phyloP scores from a whole-genome alignment of 148 eudicot species.

The Chenopodium suecicum region DNA sequence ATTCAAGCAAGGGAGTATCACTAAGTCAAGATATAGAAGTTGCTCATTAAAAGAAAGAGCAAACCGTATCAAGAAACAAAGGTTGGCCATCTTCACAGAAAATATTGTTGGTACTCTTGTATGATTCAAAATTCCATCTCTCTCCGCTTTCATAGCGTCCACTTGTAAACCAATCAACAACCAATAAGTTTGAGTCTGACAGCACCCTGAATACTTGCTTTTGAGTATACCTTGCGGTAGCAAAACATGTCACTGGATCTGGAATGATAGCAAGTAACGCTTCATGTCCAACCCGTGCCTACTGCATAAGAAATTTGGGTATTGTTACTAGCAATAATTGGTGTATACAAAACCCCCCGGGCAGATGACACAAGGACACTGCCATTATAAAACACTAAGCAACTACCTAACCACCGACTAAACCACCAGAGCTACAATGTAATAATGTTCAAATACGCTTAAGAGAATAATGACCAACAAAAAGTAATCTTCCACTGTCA shows the following conservation, averaged over 20 bases:
- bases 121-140: slow-evolving; percentile 83
- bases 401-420: not conserved
- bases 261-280: slow-evolving; percentile 83
- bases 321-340: not conserved
- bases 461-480: not conserved
- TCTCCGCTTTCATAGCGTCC: slow-evolving; percentile 97
- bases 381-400: not conserved
- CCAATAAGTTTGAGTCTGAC: slow-evolving; percentile 71
- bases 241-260: slow-evolving; percentile 95
- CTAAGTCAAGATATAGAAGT: not conserved
- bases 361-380: not conserved
- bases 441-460: not conserved
- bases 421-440: not conserved
- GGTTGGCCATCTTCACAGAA: slow-evolving; percentile 61
- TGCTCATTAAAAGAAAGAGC: not conserved
- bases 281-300: slow-evolving; percentile 75
- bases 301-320: slow-evolving; percentile 50
- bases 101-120: slow-evolving; percentile 81
- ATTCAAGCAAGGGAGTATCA: not conserved
- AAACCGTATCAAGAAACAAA: slow-evolving; percentile 85
- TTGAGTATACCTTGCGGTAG: slow-evolving; percentile 81
- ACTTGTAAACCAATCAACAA: slow-evolving; percentile 98
- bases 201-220: slow-evolving; percentile 68
- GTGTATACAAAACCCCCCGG: not conserved
- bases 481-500: not conserved